Evolutionary conservation across 208 protist species (phyloP), one percentile per base, ranked within the genome.

Genomic region (Leishmania mexicana): DNA sequence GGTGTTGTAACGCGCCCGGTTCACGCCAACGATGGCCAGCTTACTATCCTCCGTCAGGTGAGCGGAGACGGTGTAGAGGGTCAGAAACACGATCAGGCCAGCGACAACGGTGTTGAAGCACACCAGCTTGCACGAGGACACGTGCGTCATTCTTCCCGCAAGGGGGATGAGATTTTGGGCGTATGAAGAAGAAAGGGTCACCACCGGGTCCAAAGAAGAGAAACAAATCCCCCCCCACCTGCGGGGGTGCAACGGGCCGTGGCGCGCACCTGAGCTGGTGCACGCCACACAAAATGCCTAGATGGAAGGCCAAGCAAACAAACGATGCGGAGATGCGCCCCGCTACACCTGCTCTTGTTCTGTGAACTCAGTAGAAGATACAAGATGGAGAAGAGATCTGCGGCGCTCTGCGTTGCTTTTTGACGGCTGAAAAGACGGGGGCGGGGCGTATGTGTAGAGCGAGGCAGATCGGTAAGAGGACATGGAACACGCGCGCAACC

Each of bases 71-170:
- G 11, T 45, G 21, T 77, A 42, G 21, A 83, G 92, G 79, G 87
- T 92, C 40, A 99, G 83, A 24, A 99, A 82, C 13, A 99, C 87
- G 74, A 97, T 15, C 42, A 57, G 49, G 45, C 11, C 17, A 45
- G 17, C 94, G 24, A 95, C 91, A 42, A 90, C 80, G 81, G 99
- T 95, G 35, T 90, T 74, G 83, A 99, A 98, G 77, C 87, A 91
- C 45, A 98, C 96, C 87, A 99, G 15, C 45, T 35, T 51, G 40
- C 5, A 49, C 19, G n/a, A 64, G 68, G 47, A 8, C 19, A 38
- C 31, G 42, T 42, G n/a, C 58, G n/a, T 71, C 81, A 73, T 80
- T 6, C 42, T 49, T 19, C 7, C 2, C 3, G 3, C 17, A 45
- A 49, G 68, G 3, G 67, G n/a, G 40, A 49, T 31, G 49, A 38